phyloP scores from a whole-genome alignment of 192 early-diverging fungal genomes.

The Piromyces sp. region DNA sequence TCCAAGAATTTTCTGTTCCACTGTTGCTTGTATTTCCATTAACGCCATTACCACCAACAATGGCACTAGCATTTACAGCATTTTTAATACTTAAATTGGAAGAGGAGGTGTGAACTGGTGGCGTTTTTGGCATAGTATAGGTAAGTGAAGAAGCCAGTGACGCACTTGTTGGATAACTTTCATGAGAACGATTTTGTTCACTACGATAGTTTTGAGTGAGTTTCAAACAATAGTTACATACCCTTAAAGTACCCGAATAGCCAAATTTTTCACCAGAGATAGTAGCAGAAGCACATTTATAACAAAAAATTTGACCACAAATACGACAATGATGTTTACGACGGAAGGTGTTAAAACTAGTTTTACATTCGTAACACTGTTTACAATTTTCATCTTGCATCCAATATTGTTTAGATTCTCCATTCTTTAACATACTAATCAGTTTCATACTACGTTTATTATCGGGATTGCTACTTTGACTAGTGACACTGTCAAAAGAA shows the following conservation, averaged over 20 bases:
- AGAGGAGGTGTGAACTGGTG: constrained; percentile 12
- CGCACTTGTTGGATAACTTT: not conserved
- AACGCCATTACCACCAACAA: not conserved
- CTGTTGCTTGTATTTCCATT: too few relatives aligned
- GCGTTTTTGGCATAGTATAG: constrained; percentile 2
- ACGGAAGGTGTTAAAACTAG: constrained; percentile 46
- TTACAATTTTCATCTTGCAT: constrained; percentile 68
- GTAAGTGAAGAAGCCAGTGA: not conserved
- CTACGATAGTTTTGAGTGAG: constrained; percentile 27
- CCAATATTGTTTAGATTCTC: constrained; percentile 35
- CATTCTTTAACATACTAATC: not conserved
- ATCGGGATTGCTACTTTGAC: not conserved
- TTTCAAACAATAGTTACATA: constrained; percentile 44
- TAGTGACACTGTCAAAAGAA: not conserved
- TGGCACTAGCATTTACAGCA: constrained; percentile 1
- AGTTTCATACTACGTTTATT: not conserved
- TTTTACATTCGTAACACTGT: constrained; percentile 68
- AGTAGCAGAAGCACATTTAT: constrained; percentile 49
- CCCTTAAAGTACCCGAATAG: constrained; percentile 47
- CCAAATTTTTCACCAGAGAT: constrained; percentile 48
- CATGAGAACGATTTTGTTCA: constrained; percentile 7
- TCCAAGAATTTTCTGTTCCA: not conserved
- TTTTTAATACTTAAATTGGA: constrained; percentile 17
- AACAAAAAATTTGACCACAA: constrained; percentile 70
- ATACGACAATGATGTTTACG: constrained; percentile 66